Evolutionary conservation across 1,284 basidiomycete species (phyloP), one percentile per base, ranked within the genome.

Genomic region (Ceratorhiza oryzae-sativae): DNA sequence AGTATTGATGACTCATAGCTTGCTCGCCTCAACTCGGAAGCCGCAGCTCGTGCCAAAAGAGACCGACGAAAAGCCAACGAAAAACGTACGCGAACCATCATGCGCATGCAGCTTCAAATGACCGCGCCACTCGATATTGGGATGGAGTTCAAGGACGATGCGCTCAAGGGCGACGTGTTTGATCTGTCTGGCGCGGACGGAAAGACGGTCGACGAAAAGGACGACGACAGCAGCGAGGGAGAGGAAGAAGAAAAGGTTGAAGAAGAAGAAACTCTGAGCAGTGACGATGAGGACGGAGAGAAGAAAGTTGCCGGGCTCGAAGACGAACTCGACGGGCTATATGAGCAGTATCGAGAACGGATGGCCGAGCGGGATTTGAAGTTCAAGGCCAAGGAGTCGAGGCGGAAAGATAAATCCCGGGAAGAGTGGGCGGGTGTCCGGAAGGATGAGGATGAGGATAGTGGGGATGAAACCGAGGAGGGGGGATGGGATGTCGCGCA

Each of bases 81-180:
- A 82, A 84, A 93, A 77, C 94, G 93, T 81, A 85, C 89, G 41
- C 88, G 90, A 75, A 94, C 94, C 5, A 90, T 98, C 55, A 94
- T 95, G 80, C 92, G 96, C 74, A 93, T 99, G 87, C 97, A 99
- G 80, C 86, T 99, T 56, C 91, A 94, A 78, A 99, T 99, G 97
- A 95, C 92, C 6, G 95, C 95, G 8, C 97, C 95, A 27, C 83
- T 96, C 77, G 95, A 99, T 75, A 95, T 98, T 75, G 97, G 96
- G 80, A 83, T 98, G 77, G 95, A 98, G 77, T 90, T 92, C 77
- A 84, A 84, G 51, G 94, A 97, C 77, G 82, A 86, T 13, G 85
- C 89, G 10, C 84, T 97, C 8, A 85, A 83, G 20, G 83, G 83
- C 70, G 94, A 97, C 77, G 84, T 97, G 48, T 97, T 97, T 77